phyloP scores from a whole-genome alignment of 129 eudicot species.

The Lactuca sativa region DNA sequence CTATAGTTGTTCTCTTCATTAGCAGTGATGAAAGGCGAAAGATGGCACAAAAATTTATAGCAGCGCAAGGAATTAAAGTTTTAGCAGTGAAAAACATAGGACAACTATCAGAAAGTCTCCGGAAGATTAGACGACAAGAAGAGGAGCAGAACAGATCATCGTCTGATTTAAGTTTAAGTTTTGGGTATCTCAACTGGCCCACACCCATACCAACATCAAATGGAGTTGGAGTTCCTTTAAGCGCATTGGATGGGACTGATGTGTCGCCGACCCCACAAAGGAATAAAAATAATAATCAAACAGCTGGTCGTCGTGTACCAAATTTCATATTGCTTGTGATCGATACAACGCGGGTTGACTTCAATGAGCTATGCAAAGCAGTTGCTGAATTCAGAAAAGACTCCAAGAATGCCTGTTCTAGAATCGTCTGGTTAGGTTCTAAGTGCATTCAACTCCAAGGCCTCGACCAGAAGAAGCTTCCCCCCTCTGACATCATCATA shows the following conservation, averaged over 20 bases:
- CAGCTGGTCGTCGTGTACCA: not conserved
- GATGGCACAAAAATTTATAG: constrained; percentile 37
- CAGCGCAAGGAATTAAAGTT: constrained; percentile 49
- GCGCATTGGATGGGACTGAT: constrained; percentile 51
- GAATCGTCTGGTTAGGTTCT: constrained; percentile 65
- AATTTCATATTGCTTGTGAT: constrained; percentile 48
- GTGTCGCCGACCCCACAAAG: not conserved
- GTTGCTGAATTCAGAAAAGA: constrained; percentile 65
- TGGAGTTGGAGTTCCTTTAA: constrained; percentile 50
- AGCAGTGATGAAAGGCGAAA: constrained; percentile 42
- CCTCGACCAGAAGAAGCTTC: constrained; percentile 50
- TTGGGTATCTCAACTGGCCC: constrained; percentile 13
- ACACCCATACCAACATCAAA: constrained; percentile 32
- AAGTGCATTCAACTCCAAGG: constrained; percentile 38
- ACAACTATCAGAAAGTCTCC: constrained; percentile 44
- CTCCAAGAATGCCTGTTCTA: not conserved
- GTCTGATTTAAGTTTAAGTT: constrained; percentile 30
- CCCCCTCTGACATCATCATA: constrained; percentile 48
- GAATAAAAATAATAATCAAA: not conserved
- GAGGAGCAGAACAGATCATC: not conserved
- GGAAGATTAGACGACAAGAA: constrained; percentile 31
- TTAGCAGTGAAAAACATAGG: constrained; percentile 28
- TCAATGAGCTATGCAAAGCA: constrained; percentile 44
- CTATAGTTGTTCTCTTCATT: constrained; percentile 34
- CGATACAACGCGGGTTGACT: constrained; percentile 51